Evolutionary conservation across 202 grass and related monocot species (phyloP), one percentile per base, ranked within the genome.

Genomic region (Bolboschoenoplectus hybrid): DNA sequence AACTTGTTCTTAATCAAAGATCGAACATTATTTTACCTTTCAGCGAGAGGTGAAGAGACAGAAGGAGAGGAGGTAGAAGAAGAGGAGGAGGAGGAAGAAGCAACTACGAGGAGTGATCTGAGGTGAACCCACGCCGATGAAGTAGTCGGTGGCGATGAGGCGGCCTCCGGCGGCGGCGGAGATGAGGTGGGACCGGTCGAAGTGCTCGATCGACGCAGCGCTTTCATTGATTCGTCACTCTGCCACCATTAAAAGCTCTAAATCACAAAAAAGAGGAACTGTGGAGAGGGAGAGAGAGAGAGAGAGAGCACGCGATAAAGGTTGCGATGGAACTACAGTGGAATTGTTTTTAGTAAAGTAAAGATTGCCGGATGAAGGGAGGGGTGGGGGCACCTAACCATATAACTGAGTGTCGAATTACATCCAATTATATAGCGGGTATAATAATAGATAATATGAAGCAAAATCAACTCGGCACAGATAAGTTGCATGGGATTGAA

Each of bases 81-180:
- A 19, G 88, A 60, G 39, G 80, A 58, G 12, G 88, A 60, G 10
- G 81, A 67, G 71, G 91, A 78, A 32, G 77, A 81, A 80, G 92
- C 47, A 63, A 94, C 89, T 53, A 92, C 67, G 41, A 94, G 84
- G 85, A 98, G 90, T 67, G 95, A 95, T 56, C 93, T 85, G 85
- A 94, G 82, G 77, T 98, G 93, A 89, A 95, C 92, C 96, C 90
- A 92, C 74, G 95, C 92, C 76, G 95, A 85, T 51, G 74, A 87
- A 32, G 73, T 40, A 44, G 85, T 89, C 52, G 93, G 87, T 2
- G 92, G 88, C 41, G 95, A 91, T 7, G 92, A 91, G 56, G 83
- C 80, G 74, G 80, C 74, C 58, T 38, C 74, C 57, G 74, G 82
- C 80, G 84, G 82, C 80, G 84, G 67, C 52, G 88, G 80, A 7